phyloP scores from a whole-genome alignment of 164 flowering plant genomes.

The Magnolia officinalis region DNA sequence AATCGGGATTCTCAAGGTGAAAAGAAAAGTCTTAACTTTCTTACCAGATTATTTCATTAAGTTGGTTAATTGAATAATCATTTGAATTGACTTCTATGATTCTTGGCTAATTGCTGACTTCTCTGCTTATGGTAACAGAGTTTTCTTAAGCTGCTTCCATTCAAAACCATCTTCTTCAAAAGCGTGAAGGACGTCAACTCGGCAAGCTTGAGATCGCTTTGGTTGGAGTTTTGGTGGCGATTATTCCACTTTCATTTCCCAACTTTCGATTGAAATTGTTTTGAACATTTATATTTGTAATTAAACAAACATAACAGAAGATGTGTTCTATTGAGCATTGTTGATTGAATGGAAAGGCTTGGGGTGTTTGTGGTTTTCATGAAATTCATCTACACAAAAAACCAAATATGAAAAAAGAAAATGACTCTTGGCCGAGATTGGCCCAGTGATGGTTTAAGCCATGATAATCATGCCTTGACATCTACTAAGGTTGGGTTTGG shows the following conservation, averaged over 20 bases:
- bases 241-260: neutral
- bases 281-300: neutral
- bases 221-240: neutral
- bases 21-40: neutral
- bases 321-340: too few relatives aligned
- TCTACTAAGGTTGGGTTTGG: too few relatives aligned
- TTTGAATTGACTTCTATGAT: conserved; percentile 27
- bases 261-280: neutral
- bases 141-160: conserved; percentile 13
- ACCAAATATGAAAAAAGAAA: too few relatives aligned
- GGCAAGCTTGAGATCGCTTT: neutral
- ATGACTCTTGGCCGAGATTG: too few relatives aligned
- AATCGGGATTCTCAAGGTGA: conserved; percentile 23
- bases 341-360: too few relatives aligned
- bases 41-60: neutral
- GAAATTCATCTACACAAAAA: too few relatives aligned
- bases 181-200: conserved; percentile 20
- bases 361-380: too few relatives aligned
- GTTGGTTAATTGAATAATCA: conserved; percentile 4
- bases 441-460: too few relatives aligned
- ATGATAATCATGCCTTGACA: too few relatives aligned
- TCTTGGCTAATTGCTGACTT: conserved; percentile 21
- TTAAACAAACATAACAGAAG: too few relatives aligned
- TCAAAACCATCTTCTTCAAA: conserved; percentile 18
- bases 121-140: conserved; percentile 9